These are phyloP conservation scores for Ganoderma sinense DNA, from an alignment of 1,284 basidiomycete species.

Conservation along the genomic window DNA sequence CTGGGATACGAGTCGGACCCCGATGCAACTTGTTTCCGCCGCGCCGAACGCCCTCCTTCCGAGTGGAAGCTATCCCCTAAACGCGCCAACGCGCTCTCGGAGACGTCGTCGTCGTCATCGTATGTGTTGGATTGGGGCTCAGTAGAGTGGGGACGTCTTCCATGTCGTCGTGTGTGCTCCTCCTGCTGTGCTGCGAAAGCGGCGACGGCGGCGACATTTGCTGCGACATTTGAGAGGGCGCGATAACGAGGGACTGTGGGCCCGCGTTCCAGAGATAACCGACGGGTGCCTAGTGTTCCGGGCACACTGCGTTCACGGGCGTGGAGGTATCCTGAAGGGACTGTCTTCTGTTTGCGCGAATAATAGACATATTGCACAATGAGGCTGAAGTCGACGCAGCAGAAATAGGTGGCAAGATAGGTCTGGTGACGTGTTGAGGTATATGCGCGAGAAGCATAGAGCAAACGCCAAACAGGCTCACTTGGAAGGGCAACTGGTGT, in stretches of 20 bases:
- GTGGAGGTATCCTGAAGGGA: conserved; percentile 45
- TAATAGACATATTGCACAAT: conserved; percentile 87
- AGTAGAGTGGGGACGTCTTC: conserved; percentile 27
- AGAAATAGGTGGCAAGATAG: conserved; percentile 89
- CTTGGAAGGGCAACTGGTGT: conserved; percentile 93
- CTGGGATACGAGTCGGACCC: conserved; percentile 61
- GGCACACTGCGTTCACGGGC: conserved; percentile 52
- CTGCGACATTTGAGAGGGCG: conserved; percentile 69
- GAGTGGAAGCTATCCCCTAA: conserved; percentile 78
- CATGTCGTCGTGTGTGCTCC: conserved; percentile 40
- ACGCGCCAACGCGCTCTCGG: conserved; percentile 58
- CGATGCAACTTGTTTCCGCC: conserved; percentile 69
- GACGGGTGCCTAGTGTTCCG: conserved; percentile 49
- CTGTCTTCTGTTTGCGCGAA: conserved; percentile 40
- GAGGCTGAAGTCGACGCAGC: conserved; percentile 78
- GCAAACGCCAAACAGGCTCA: conserved; percentile 44
- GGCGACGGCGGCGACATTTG: conserved; percentile 72
- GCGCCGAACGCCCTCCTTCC: conserved; percentile 56
- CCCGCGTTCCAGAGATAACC: conserved; percentile 55
- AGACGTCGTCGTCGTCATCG: conserved; percentile 57
- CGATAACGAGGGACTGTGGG: conserved; percentile 63
- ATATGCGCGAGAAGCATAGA: not conserved
- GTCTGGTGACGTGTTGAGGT: conserved; percentile 57
- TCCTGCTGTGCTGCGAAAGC: conserved; percentile 71
- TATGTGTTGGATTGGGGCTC: conserved; percentile 32